Conservation (phyloP, 129 eudicot genomes). For the Rutidosis leptorrhynchoides region DNA sequence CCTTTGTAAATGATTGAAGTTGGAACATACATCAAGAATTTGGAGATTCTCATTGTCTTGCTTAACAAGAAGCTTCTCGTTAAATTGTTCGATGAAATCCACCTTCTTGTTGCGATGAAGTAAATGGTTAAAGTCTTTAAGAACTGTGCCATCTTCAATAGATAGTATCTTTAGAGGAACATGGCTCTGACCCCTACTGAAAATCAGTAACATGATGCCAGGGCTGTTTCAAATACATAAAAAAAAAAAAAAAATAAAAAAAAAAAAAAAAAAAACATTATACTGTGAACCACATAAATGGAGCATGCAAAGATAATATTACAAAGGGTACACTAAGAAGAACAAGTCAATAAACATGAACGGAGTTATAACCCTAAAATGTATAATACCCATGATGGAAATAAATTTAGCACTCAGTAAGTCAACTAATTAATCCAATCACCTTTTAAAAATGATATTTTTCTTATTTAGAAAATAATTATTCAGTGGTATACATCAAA, state of each 20-base stretch:
- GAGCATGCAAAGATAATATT: too few relatives aligned
- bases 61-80: slow-evolving; percentile 61
- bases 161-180: slow-evolving; percentile 45
- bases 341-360: too few relatives aligned
- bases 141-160: slow-evolving; percentile 44
- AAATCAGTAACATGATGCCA: slow-evolving; percentile 42
- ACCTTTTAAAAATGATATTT: too few relatives aligned
- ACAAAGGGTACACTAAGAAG: too few relatives aligned
- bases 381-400: too few relatives aligned
- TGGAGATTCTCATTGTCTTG: slow-evolving; percentile 59
- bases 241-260: background rate
- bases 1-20: slow-evolving; percentile 9
- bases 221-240: slow-evolving; percentile 28
- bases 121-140: slow-evolving; percentile 43
- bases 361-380: too few relatives aligned
- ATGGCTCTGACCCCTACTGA: slow-evolving; percentile 34
- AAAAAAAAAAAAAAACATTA: background rate
- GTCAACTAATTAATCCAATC: too few relatives aligned
- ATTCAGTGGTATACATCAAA: background rate
- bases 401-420: too few relatives aligned
- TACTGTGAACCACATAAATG: too few relatives aligned
- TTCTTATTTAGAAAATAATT: too few relatives aligned
- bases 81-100: slow-evolving; percentile 54
- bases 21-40: slow-evolving; percentile 46
- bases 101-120: slow-evolving; percentile 55